Base-by-base conservation (phyloP, 2,329 filamentous ascomycete genomes). In the Xylogone sp. region DNA sequence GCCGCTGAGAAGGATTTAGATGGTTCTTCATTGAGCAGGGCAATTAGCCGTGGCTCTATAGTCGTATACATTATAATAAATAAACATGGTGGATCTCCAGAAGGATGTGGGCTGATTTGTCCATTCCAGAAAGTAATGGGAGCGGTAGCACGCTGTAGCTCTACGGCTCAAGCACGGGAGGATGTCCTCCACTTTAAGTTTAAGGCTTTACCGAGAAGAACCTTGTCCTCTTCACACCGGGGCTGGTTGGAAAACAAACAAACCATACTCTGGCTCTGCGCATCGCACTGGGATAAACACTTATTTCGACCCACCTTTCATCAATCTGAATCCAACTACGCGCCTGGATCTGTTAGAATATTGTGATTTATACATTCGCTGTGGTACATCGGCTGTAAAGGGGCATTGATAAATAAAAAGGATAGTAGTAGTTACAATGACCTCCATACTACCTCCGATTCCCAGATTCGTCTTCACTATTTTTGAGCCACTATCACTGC, bases 381-480 rank as follows among this genome's bases (percentile, higher is more conserved):
- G n/a, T n/a, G n/a, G n/a, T n/a, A n/a, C n/a, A n/a, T n/a, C n/a
- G n/a, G n/a, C n/a, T n/a, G n/a, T n/a, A n/a, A n/a, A n/a, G n/a
- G n/a, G n/a, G n/a, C n/a, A n/a, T n/a, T n/a, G n/a, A n/a, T n/a
- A n/a, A n/a, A n/a, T n/a, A n/a, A n/a, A n/a, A n/a, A n/a, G n/a
- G 24, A 27, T 10, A 27, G 24, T 27, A 27, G 10, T 27, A 27
- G 24, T 21, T 24, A 56, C 20, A 45, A 86, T 86, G 83, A 73
- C 82, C 10, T 76, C 83, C 22, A 76, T 79, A 55, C 75, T 90
- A 20, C 85, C 86, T 2, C 63, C 75, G 2, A 74, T 88, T 61
- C 86, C 86, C 12, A 76, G 83, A 53, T 65, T 86, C 45, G 71
- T 88, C 46, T 88, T 90, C 58, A 86, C 83, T 24, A 66, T 88